Base-by-base conservation (phyloP, 2,329 filamentous ascomycete genomes). In the Catunica adiposa region DNA sequence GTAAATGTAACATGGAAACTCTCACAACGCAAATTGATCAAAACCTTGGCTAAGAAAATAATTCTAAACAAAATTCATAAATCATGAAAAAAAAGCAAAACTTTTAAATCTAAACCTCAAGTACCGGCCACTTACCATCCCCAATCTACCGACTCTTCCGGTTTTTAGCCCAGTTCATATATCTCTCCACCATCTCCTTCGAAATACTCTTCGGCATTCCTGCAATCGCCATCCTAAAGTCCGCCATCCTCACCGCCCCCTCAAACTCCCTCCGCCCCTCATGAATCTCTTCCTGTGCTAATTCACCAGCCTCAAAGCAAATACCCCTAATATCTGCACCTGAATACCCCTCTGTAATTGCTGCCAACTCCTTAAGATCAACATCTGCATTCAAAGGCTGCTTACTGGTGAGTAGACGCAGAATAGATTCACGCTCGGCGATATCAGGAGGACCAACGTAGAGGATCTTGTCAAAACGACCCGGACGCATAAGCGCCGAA, bases 391-490 rank as follows among this genome's bases (percentile, higher is more conserved):
- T 67, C 50, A 88, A 70, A 22, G 76, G 71, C 53, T 84, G 75
- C 56, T 76, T 79, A 26, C 72, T 71, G 1, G 82, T 77, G 64
- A 84, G 80, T 54, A 87, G 82, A 15, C 71, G 68, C 56, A 96
- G 76, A 55, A 97, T 90, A 60, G 88, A 84, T 63, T 77, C 78
- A 7, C 90, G 77, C 0, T 88, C 88, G 6, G 78, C 71, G 48
- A 75, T 69, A 63, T 87, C 82, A 0, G 90, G 90, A 2, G 87
- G 84, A 0, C 86, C 85, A 46, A 96, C 86, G 66, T 94, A 95
- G 48, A 95, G 77, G 34, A 89, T 75, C 61, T 84, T 79, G 63
- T 94, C 88, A 66, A 97, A 86, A 26, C 90, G 79, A 1, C 90
- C 90, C 0, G 88, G 85, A 0, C 90, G 80, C 64, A 95, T 78